Evolutionary conservation across 306 rosid genomes (phyloP).

Genomic region (Casuarina glauca): DNA sequence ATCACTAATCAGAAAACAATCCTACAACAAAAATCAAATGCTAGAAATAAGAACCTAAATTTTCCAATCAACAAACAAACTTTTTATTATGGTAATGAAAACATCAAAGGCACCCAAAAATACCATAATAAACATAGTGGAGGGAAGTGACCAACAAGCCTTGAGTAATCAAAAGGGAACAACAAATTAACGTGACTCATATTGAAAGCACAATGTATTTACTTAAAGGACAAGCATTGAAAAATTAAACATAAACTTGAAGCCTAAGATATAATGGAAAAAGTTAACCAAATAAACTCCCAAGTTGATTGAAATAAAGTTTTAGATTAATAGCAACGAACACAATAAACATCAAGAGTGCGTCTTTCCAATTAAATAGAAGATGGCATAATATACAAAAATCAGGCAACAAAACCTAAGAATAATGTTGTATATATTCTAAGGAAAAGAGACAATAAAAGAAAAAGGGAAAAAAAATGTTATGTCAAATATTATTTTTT

Average conservation of each 20-base stretch:
- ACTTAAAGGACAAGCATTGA: background rate
- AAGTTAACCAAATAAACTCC: background rate
- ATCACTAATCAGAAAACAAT: constrained; percentile 65
- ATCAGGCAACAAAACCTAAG: too few relatives aligned
- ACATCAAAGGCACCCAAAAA: background rate
- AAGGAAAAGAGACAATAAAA: too few relatives aligned
- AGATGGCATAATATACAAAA: too few relatives aligned
- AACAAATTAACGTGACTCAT: background rate
- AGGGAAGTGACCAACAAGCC: background rate
- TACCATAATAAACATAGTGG: background rate
- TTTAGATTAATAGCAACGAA: too few relatives aligned
- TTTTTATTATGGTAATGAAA: constrained; percentile 7
- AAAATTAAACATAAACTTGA: background rate
- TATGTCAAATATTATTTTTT: too few relatives aligned
- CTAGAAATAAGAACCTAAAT: constrained; percentile 22
- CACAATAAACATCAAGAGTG: too few relatives aligned
- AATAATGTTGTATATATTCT: too few relatives aligned
- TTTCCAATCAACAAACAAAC: constrained; percentile 9
- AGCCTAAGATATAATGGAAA: background rate
- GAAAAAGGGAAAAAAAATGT: too few relatives aligned
- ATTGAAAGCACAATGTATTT: background rate
- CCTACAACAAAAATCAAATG: constrained; percentile 40
- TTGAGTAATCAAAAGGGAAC: background rate
- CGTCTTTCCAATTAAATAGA: background rate
- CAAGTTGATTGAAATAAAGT: too few relatives aligned